Conservation (phyloP, 148 eudicot genomes). For the Fagopyrum esculentum region DNA sequence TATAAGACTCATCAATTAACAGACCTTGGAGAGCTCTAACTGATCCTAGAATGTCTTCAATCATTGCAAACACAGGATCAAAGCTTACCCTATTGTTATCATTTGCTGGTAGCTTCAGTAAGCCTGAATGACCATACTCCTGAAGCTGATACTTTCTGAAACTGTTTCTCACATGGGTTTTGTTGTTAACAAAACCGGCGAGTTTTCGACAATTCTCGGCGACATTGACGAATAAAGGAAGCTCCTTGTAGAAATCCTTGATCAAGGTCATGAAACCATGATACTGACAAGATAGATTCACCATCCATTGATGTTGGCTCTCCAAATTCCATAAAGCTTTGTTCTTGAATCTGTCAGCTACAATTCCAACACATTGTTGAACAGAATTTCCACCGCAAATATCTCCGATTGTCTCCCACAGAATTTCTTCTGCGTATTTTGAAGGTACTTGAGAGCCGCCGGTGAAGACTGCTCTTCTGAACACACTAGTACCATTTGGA, state of each 20-base stretch:
- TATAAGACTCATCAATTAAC: slow-evolving; percentile 60
- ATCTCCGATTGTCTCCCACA: slow-evolving; percentile 61
- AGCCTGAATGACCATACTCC: slow-evolving; percentile 51
- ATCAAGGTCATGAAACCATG: slow-evolving; percentile 65
- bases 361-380: slow-evolving; percentile 77
- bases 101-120: slow-evolving; percentile 36
- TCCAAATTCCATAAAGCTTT: slow-evolving; percentile 73
- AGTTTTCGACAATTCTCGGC: slow-evolving; percentile 61
- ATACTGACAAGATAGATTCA: slow-evolving; percentile 76
- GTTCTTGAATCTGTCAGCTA: slow-evolving; percentile 73
- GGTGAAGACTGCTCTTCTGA: slow-evolving; percentile 62
- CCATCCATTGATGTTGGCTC: slow-evolving; percentile 82
- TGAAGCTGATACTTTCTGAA: slow-evolving; percentile 64
- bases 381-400: slow-evolving; percentile 68
- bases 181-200: slow-evolving; percentile 58
- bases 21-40: slow-evolving; percentile 65
- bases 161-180: slow-evolving; percentile 46
- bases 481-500: slow-evolving; percentile 81
- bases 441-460: slow-evolving; percentile 40
- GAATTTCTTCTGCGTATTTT: slow-evolving; percentile 74
- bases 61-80: slow-evolving; percentile 38
- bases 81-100: slow-evolving; percentile 25
- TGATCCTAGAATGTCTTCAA: slow-evolving; percentile 68
- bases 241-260: slow-evolving; percentile 70
- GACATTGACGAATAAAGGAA: slow-evolving; percentile 68